Evolutionary conservation across 805 yeast species (phyloP), one percentile per base, ranked within the genome.

Genomic region (Kregervanrija delftensis): DNA sequence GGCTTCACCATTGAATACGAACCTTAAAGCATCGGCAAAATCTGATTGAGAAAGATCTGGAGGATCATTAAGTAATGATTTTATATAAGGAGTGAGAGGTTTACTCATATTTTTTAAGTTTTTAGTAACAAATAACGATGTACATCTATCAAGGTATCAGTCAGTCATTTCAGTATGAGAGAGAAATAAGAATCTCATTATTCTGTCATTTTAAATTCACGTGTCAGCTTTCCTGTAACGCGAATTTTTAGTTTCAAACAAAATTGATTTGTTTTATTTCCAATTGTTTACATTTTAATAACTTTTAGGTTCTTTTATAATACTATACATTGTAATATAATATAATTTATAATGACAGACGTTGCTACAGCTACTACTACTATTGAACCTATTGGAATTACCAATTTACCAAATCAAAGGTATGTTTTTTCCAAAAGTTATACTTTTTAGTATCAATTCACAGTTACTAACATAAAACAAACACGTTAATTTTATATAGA

Each of bases 381-480:
- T 16, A 41, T 72, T 34, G 81, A 79, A 60, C 73, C 81, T 32
- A 77, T 83, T 51, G 90, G 90, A 44, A 77, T 83, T 55, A 72
- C 87, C 35, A 81, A 80, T 59, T 69, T 83, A 51, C 90, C 90
- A 44, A 82, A 83, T 55, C 90, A 83, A 67, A 74, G 85, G 77
- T 73, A 68, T 48, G 77, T 66, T 32, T 41, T 3, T 10, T 15
- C 12, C 11, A 30, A 11, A 33, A 6, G 11, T 8, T 8, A 16
- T 4, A 15, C 28, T 31, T 13, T 33, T 15, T n/a, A 5, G 9
- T n/a, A 6, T 37, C 16, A 5, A 35, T 30, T 34, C 34, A n/a
- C 9, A 32, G 31, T 17, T 35, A 28, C 28, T 22, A 22, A 22
- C 28, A 3, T 3, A 32, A 34, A 35, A 30, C 45, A 31, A 45